These are phyloP conservation scores for Aethionema arabicum DNA, from an alignment of 345 rosid species.

Conservation along the genomic window DNA sequence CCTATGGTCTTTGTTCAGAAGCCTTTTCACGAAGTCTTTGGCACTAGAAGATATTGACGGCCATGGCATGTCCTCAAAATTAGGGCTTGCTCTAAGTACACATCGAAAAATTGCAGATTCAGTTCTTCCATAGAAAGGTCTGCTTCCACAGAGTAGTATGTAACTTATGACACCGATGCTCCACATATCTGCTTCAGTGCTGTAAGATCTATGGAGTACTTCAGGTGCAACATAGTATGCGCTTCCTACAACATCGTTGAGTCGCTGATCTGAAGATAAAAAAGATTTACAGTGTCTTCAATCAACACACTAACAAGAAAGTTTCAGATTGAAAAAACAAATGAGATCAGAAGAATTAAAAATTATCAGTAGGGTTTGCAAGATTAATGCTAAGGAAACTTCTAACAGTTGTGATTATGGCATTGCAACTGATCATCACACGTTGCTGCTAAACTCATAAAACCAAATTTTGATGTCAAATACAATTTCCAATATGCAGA, in stretches of 20 bases:
- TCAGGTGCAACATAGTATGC: constrained; percentile 99
- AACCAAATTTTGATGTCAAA: constrained; percentile 1
- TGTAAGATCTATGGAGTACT: constrained; percentile 95
- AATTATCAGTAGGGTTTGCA: background rate
- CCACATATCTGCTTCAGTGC: constrained; percentile 95
- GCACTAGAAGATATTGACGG: constrained; percentile 80
- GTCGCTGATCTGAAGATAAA: constrained; percentile 71
- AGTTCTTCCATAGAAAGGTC: constrained; percentile 93
- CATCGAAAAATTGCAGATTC: constrained; percentile 98
- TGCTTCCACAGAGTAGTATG: constrained; percentile 92
- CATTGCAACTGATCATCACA: background rate
- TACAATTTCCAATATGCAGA: constrained; percentile 1
- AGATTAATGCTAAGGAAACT: background rate
- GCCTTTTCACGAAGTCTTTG: constrained; percentile 89
- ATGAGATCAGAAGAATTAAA: background rate
- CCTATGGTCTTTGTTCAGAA: constrained; percentile 89
- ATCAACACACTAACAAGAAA: background rate
- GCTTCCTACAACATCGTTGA: constrained; percentile 96
- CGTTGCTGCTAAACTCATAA: constrained; percentile 4
- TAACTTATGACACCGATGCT: constrained; percentile 93
- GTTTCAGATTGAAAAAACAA: background rate
- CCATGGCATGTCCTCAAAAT: constrained; percentile 91
- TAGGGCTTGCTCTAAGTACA: constrained; percentile 89
- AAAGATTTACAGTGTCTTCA: background rate
- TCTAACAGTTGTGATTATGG: background rate